Evolutionary conservation across 129 eudicot species (phyloP).

Genomic region (Tagetes patula): DNA sequence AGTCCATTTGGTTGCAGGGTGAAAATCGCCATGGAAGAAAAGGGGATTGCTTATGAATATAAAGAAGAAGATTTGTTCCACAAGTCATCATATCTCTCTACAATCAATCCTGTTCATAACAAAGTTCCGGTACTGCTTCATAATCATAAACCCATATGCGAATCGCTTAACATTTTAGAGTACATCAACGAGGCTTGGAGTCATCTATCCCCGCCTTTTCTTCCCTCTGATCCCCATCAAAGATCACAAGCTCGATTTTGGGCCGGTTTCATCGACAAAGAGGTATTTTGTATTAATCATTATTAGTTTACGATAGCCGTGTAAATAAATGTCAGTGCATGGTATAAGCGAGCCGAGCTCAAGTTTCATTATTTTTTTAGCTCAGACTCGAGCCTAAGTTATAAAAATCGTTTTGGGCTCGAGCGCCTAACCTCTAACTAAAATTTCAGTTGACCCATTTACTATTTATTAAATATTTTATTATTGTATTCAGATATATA

Average conservation of each 20-base stretch:
- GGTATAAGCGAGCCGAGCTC: no score
- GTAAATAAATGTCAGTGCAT: no score
- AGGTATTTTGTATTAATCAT: slow-evolving; percentile 16
- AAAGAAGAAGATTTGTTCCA: slow-evolving; percentile 38
- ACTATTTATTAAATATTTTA: no score
- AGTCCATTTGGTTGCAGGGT: slow-evolving; percentile 39
- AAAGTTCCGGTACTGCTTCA: slow-evolving; percentile 41
- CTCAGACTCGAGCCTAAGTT: no score
- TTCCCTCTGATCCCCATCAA: slow-evolving; percentile 37
- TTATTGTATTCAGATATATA: no score
- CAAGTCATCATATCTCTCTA: slow-evolving; percentile 23
- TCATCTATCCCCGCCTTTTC: slow-evolving; percentile 20
- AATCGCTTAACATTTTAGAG: slow-evolving; percentile 36
- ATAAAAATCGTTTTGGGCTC: no score
- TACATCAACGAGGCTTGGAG: slow-evolving; percentile 37
- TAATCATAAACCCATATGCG: slow-evolving; percentile 24
- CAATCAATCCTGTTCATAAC: slow-evolving; percentile 36
- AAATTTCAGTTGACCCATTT: no score
- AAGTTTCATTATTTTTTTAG: no score
- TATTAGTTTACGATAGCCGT: neutral
- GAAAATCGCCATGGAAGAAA: slow-evolving; percentile 41
- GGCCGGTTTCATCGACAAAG: slow-evolving; percentile 39
- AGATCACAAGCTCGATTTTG: slow-evolving; percentile 43
- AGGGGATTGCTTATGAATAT: slow-evolving; percentile 36
- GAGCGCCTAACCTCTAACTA: no score